Base-by-base conservation (phyloP, 805 yeast species). In the Kluyveromyces wickerhamii region DNA sequence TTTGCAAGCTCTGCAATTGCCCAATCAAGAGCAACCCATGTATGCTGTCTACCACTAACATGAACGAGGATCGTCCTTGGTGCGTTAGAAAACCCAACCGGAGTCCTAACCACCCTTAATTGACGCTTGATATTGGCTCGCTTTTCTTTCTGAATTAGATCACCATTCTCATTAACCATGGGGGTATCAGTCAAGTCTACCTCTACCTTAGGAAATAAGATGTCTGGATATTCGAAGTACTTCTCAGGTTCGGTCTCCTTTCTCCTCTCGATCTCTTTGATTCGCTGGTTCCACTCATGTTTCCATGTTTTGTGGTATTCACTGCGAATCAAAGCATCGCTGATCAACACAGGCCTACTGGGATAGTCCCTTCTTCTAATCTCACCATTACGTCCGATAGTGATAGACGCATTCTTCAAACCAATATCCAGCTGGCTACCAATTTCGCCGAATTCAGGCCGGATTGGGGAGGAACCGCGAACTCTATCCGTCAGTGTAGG, bases 1-100 rank as follows among this genome's bases (percentile, higher is more conserved):
- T 71, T 74, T 3, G 79, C 55, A 9, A 79, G 58, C 27, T 65
- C 60, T 30, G 64, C 65, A 35, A 81, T 57, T 5, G 74, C 62
- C 78, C 83, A 83, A 53, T 83, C 94, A 18, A 83, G 55, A 1
- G 86, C 77, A 8, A 80, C 85, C 94, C 94, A 83, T 0, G 92
- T 79, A 59, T 82, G 89, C 36, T 63, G 67, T 39, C 89, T 62
- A 3, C 86, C 94, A 44, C 77, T 67, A 20, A 83, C 63, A 49
- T 80, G 80, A 19, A 79, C 75, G 51, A 82, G 49, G 4, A 81
- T 63, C 1, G 69, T 68, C 47, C 87, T 63, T 24, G 61, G 58
- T 4, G 44, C 39, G 21, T 45, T 49, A 5, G 52, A 47, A 15
- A 38, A 48, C 12, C 54, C 58, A 4, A 49, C 40, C 17, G 41